These are phyloP conservation scores for Helicocarpus griseus DNA, from an alignment of 2,329 filamentous ascomycete genomes.

Conservation along the genomic window DNA sequence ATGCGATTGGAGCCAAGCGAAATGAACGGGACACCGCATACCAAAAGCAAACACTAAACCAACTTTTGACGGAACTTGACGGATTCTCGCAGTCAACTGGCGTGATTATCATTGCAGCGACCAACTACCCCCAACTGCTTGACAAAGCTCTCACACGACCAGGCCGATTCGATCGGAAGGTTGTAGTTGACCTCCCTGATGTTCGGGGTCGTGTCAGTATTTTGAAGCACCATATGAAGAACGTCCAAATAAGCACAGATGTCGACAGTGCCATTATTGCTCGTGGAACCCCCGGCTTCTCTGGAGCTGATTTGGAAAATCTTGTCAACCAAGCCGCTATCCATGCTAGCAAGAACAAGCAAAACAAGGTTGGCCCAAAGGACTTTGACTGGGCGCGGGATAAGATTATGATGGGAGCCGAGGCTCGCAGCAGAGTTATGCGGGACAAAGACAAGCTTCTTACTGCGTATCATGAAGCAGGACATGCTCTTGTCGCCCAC, in stretches of 20 bases:
- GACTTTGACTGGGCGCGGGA: slow-evolving; percentile 98
- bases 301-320: slow-evolving; percentile 92
- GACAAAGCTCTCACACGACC: slow-evolving; percentile 92
- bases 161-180: slow-evolving; percentile 90
- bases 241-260: slow-evolving; percentile 69
- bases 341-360: slow-evolving; percentile 80
- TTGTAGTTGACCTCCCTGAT: slow-evolving; percentile 80
- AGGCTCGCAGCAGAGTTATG: slow-evolving; percentile 81
- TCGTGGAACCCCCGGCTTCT: slow-evolving; percentile 80
- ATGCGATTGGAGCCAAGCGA: slow-evolving; percentile 88
- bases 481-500: slow-evolving; percentile 82
- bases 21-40: slow-evolving; percentile 90
- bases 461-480: slow-evolving; percentile 95
- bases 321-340: slow-evolving; percentile 94
- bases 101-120: slow-evolving; percentile 91
- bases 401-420: slow-evolving; percentile 93
- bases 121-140: slow-evolving; percentile 87
- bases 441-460: slow-evolving; percentile 87
- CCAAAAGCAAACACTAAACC: slow-evolving; percentile 94
- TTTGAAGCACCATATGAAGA: slow-evolving; percentile 84
- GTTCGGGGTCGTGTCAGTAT: slow-evolving; percentile 89
- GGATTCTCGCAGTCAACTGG: slow-evolving; percentile 92
- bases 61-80: slow-evolving; percentile 91
- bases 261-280: slow-evolving; percentile 80
- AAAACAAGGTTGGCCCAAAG: slow-evolving; percentile 60